Base-by-base conservation (phyloP, 306 rosid genomes). In the Trichosanthes cucumerina region DNA sequence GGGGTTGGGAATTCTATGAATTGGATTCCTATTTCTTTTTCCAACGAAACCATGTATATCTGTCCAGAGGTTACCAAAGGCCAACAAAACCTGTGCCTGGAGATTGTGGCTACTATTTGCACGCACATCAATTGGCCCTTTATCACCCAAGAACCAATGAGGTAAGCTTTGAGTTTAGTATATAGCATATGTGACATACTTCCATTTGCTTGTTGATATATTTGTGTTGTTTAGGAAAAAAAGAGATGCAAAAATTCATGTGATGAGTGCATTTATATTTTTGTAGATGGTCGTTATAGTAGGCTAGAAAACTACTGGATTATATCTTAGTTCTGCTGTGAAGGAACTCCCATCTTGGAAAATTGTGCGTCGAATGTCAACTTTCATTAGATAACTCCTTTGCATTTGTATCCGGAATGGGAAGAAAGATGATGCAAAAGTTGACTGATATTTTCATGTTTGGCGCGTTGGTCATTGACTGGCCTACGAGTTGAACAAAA, bases 41-140 rank as follows among this genome's bases (percentile, higher is more conserved):
- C 28, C 36, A 79, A 49, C 14, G 1, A 24, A 59, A 79, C 50
- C 52, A 31, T 21, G 58, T 66, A 19, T 69, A 26, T 56, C 26
- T 56, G 49, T 43, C 12, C 81, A 95, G 97, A 79, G 97, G 96
- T n/a, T 95, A 92, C 86, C 81, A 56, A 53, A 89, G 88, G 77
- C 96, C 97, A 33, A 31, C 65, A n/a, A 89, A 85, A 68, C 89
- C 98, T 57, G 93, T 92, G 83, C 98, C 99, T 31, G 99, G 99
- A 76, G 97, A 95, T 81, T 88, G 92, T 87, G 97, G 99, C 72
- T 92, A 91, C 83, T 49, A 76, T 82, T 80, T 95, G 87, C 99
- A 95, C 60, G 99, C 97, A 12, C 90, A 91, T 85, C 87, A 79
- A 54, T 80, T 91, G 85, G 72, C 71, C 71, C 88, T 95, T 62